These are phyloP conservation scores for Trametes maxima DNA, from an alignment of 768 basidiomycete species.

Conservation along the genomic window DNA sequence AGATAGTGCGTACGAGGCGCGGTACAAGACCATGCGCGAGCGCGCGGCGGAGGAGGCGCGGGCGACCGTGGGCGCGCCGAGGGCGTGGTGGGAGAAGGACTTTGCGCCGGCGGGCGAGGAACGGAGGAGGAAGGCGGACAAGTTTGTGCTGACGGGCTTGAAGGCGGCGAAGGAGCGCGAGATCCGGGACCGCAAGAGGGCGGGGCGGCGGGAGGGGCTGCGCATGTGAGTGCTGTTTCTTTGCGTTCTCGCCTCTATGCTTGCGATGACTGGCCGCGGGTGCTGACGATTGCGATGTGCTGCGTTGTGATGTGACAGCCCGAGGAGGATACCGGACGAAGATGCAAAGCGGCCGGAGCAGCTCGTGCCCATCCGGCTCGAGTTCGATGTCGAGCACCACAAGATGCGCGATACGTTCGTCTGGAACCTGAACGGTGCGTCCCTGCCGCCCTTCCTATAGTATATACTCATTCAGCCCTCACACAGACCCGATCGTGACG, in stretches of 20 bases:
- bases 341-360: constrained; percentile 70
- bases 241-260: not conserved
- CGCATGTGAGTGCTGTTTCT: constrained; percentile 60
- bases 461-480: not conserved
- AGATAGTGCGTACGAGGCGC: constrained; percentile 60
- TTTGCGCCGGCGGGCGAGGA: constrained; percentile 34
- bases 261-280: not conserved
- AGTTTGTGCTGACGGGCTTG: constrained; percentile 37
- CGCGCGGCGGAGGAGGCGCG: constrained; percentile 55
- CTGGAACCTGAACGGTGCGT: constrained; percentile 93
- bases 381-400: constrained; percentile 93
- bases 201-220: constrained; percentile 65
- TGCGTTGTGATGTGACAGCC: constrained; percentile 41
- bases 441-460: no score
- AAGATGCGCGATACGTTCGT: constrained; percentile 96
- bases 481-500: constrained; percentile 83
- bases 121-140: constrained; percentile 43
- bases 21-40: constrained; percentile 51
- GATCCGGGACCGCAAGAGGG: constrained; percentile 48
- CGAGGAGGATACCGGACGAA: constrained; percentile 56
- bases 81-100: constrained; percentile 69
- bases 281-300: not conserved
- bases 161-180: constrained; percentile 43
- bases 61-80: constrained; percentile 44
- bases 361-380: constrained; percentile 93